Conservation (phyloP, 768 basidiomycete genomes). For the Auricularia sp. region DNA sequence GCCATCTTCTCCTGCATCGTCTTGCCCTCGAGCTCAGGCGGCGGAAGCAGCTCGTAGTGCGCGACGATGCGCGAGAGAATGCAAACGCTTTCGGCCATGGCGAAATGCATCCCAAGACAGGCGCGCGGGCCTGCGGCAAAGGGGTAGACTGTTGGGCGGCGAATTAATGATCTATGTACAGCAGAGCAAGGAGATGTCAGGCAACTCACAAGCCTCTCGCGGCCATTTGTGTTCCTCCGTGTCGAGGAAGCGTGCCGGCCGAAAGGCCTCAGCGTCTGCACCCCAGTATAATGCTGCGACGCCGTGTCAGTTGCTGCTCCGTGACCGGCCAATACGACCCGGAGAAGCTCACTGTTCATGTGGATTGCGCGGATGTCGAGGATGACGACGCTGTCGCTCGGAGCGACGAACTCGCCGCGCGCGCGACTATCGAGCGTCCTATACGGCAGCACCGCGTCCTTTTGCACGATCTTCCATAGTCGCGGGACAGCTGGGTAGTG, state of each 20-base stretch:
- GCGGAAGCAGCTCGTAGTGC: constrained; percentile 32
- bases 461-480: constrained; percentile 25
- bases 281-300: constrained; percentile 40
- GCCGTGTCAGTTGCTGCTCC: not conserved
- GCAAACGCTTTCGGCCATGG: constrained; percentile 31
- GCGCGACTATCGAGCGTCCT: constrained; percentile 24
- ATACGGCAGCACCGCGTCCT: constrained; percentile 27
- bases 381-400: constrained; percentile 30
- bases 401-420: constrained; percentile 27
- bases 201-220: constrained; percentile 36
- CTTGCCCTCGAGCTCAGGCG: constrained; percentile 23
- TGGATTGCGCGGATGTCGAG: constrained; percentile 36
- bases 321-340: not conserved
- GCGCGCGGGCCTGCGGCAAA: constrained; percentile 37
- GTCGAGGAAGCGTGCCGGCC: constrained; percentile 41
- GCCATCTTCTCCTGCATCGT: constrained; percentile 26
- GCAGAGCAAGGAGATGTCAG: not conserved
- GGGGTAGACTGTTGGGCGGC: constrained; percentile 25
- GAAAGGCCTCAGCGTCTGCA: constrained; percentile 33
- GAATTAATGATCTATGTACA: too few species aligned
- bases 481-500: constrained; percentile 30
- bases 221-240: constrained; percentile 42
- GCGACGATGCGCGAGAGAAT: constrained; percentile 35
- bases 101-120: constrained; percentile 43
- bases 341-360: constrained; percentile 31